Base-by-base conservation (phyloP, 1,139 yeast species). In the Kodamaea fungicola region DNA sequence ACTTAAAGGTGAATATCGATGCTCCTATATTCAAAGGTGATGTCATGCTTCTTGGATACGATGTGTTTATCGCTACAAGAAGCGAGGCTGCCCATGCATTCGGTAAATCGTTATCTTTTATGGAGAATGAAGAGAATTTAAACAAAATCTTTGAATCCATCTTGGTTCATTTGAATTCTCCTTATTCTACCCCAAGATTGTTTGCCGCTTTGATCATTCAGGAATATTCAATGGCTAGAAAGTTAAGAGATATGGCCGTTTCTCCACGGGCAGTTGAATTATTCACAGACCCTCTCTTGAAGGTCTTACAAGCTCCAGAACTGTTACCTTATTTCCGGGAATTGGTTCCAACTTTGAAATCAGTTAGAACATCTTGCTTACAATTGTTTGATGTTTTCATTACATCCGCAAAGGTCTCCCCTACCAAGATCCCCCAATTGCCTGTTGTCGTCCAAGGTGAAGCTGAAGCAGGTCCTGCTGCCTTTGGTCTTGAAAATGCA, bases 361-460 rank as follows among this genome's bases (percentile, higher is more conserved):
- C 94, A 2, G 81, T 90, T 8, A 74, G 98, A 54, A 84, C 95
- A 0, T 90, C 89, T 40, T 89, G 97, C 54, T 79, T 86, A 51
- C 89, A 92, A 38, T 62, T 94, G 38, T 78, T 89, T 48, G 81
- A 82, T 42, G 80, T 85, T 2, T 88, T 90, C 58, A 75, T 81
- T 25, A 89, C 83, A 34, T 74, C 74, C 23, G 96, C 94, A 6
- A 83, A 83, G 58, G 61, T 89, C 12, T 70, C 94, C 2, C 77
- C 81, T n/a, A 72, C 78, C 29, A 87, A 85, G 56, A 62, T 89
- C 9, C 97, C 97, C 0, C 85, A 80, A 41, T 61, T 94, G 25
- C 95, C 98, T 0, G 81, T 88, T 5, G 81, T 90, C 12, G 96
- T 90, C 4, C 94, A 88, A 58, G 98, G 98, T 26, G 98, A 92